A percentile compares a stretch with the other conserved stretches of the same genome.
Conservation (phyloP, 345 rosid genomes). For the Gossypium rotundifolium region DNA sequence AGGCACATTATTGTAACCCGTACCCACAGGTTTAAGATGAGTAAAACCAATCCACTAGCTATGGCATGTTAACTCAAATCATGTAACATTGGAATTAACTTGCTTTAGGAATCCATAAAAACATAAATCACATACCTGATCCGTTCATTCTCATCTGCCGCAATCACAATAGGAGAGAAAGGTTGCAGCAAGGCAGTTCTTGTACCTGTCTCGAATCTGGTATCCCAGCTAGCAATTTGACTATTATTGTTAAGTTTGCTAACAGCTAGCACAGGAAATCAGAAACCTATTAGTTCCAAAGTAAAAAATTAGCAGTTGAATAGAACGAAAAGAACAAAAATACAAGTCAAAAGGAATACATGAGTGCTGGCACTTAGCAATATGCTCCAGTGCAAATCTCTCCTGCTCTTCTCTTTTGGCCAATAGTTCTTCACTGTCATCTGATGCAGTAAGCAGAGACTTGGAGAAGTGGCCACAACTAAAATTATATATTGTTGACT, state of each 20-base stretch:
- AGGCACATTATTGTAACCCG: neutral
- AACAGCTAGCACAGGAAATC: constrained; percentile 49
- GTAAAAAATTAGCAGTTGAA: constrained; percentile 4
- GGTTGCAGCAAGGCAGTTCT: constrained; percentile 83
- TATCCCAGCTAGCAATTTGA: constrained; percentile 87
- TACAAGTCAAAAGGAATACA: constrained; percentile 32
- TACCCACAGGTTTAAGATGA: too few relatives aligned
- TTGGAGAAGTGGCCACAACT: constrained; percentile 95
- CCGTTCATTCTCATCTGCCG: constrained; percentile 92
- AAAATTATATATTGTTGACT: constrained; percentile 87
- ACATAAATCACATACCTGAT: constrained; percentile 49
- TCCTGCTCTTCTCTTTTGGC: constrained; percentile 85
- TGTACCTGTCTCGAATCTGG: constrained; percentile 82
- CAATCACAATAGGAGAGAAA: constrained; percentile 87
- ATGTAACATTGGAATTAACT: neutral
- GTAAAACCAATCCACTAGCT: neutral
- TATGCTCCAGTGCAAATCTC: constrained; percentile 74
- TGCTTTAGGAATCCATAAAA: neutral
- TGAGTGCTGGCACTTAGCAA: constrained; percentile 85
- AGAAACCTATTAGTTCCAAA: constrained; percentile 19
- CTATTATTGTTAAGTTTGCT: constrained; percentile 62
- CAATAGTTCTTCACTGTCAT: constrained; percentile 71
- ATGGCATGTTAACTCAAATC: neutral
- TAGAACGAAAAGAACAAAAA: neutral
- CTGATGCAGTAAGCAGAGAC: constrained; percentile 78